Evolutionary conservation across 768 basidiomycete species (phyloP), one percentile per base, ranked within the genome.

Genomic region (Paxillus rubicundulus): DNA sequence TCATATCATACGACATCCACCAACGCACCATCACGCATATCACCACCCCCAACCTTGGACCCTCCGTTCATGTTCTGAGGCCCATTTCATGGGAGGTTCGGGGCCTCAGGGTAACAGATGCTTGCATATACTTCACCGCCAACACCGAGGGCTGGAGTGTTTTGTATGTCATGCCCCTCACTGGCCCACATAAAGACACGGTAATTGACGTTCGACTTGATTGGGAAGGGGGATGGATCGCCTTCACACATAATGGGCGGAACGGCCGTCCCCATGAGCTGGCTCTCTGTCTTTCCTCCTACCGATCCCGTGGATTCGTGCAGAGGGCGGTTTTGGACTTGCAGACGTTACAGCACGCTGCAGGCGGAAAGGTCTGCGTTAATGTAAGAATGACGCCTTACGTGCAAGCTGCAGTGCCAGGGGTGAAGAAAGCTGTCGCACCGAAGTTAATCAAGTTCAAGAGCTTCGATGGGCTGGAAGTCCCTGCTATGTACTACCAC

Each of bases 401-500:
- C 47, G 55, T 47, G 17, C 75, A 76, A 49, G 74, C 74, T 12
- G 46, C 61, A 13, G 69, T 70, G 3, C 60, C 63, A 30, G 60
- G 64, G 16, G 59, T 66, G 2, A 42, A 48, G 37, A 56, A 59
- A 28, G 66, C 68, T 36, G 50, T 68, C 13, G 60, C 67, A 2
- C 70, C 74, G 12, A 65, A 63, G 55, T 40, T 72, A 47, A 61
- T 76, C 54, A 66, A 52, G 30, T 76, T 70, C 61, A 69, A 64
- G 63, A 76, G 74, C 50, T 76, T 76, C 24, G 75, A 76, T 54
- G 73, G 63, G 8, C 42, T 76, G 48, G 68, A 72, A 52, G 57
- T 77, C 39, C 72, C 74, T 5, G 73, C 68, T 17, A 68, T 76
- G 52, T 77, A 76, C 50, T 76, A 76, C 50, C 74, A 72, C 53